Base-by-base conservation (phyloP, 108 stramenopile genomes). In the Nitzschia sp. region DNA sequence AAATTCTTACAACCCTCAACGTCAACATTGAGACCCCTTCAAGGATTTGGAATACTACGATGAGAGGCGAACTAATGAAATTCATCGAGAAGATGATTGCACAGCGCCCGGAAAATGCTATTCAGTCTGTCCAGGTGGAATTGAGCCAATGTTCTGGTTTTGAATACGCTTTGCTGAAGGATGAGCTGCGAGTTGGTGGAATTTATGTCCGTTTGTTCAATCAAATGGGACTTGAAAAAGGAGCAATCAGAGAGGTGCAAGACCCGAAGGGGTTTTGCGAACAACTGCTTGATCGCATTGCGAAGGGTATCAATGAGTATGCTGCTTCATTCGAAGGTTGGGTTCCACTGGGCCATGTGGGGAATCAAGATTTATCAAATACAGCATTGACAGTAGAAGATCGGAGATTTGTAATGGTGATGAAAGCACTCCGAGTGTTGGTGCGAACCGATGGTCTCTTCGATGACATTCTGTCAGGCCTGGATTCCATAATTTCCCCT, bases 131-230 rank as follows among this genome's bases (percentile, higher is more conserved):
- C 53, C 70, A 61, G 17, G 75, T 78, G 39, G 86, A 83, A 39
- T 54, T 85, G 8, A 40, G 51, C 24, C 46, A 21, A 10, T 29
- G 60, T 10, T 48, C 25, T 19, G 48, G 34, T 40, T 90, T 93
- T 55, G 41, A 62, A 14, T 88, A 76, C 63, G 62, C 41, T 17
- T 41, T 65, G 15, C 59, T 93, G 24, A 59, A 76, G 37, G 59
- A 88, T 24, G 87, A 90, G 62, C 14, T 90, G 10, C 65, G 54
- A 21, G 77, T 93, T 42, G 85, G 80, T 38, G 88, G 86, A 0
- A 67, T 93, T 8, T 93, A 88, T 74, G 63, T 93, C 17, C 72
- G 88, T 7, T 51, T 90, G 8, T 90, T 88, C 80, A 82, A 86
- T 39, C 67, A 70, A 25, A 54, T 80, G 29, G 84, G 79, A 0